These are phyloP conservation scores for Myxozyma kluyveri DNA, from an alignment of 805 yeast genomes.

Conservation along the genomic window DNA sequence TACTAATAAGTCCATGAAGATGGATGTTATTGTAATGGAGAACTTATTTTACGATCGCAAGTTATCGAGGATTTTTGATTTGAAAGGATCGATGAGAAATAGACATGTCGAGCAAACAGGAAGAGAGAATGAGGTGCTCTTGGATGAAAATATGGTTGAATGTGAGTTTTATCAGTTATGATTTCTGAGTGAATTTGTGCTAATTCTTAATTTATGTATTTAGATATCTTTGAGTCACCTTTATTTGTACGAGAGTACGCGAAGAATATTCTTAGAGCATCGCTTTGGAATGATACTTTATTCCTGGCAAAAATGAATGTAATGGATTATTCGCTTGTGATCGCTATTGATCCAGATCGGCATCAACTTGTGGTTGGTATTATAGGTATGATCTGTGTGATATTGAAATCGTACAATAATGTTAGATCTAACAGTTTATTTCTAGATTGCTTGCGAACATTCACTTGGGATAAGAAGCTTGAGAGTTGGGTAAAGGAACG, in stretches of 20 bases:
- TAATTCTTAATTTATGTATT: not conserved
- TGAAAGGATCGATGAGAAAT: constrained; percentile 97
- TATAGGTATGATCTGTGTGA: constrained; percentile 51
- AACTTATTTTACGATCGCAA: constrained; percentile 82
- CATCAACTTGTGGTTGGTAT: constrained; percentile 83
- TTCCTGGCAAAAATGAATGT: constrained; percentile 96
- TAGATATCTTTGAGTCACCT: constrained; percentile 86
- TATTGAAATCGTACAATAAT: not conserved
- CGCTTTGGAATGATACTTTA: constrained; percentile 91
- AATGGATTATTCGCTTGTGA: constrained; percentile 95
- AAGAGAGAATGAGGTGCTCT: constrained; percentile 83
- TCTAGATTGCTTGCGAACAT: constrained; percentile 80
- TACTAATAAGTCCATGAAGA: constrained; percentile 71
- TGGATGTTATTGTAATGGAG: constrained; percentile 95
- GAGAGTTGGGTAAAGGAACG: constrained; percentile 99
- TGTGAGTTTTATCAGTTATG: constrained; percentile 35
- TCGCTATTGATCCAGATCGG: constrained; percentile 73
- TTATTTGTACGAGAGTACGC: constrained; percentile 89
- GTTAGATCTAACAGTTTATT: too few species aligned
- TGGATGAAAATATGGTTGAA: constrained; percentile 98
- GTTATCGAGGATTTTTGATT: constrained; percentile 83
- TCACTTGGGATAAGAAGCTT: constrained; percentile 97
- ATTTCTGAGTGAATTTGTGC: not conserved
- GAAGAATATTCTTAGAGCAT: constrained; percentile 78
- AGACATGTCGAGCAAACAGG: constrained; percentile 97